Conservation (phyloP, 176 grass and related monocot species). For the Bromus sterilis region DNA sequence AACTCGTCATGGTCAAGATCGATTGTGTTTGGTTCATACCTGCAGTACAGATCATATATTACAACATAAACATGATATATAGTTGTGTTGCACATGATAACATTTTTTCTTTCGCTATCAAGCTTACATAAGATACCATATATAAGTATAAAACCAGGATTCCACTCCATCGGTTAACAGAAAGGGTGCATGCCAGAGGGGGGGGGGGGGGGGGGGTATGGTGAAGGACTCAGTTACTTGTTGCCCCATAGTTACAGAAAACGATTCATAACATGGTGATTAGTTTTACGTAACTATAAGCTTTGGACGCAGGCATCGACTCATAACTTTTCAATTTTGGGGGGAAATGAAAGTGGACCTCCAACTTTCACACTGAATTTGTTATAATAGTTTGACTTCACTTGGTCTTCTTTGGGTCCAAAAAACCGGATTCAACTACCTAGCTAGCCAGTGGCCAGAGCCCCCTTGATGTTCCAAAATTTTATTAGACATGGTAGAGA, state of each 20-base stretch:
- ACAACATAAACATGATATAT: background rate
- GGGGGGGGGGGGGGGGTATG: background rate
- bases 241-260: background rate
- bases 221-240: background rate
- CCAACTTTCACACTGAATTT: constrained; percentile 16
- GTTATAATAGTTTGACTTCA: background rate
- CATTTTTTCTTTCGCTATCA: background rate
- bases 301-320: background rate
- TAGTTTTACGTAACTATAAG: background rate
- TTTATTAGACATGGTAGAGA: constrained; percentile 16
- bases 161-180: background rate
- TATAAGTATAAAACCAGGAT: background rate
- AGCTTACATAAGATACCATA: background rate
- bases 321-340: background rate
- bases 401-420: background rate
- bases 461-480: background rate
- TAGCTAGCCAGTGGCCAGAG: background rate
- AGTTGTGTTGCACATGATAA: background rate
- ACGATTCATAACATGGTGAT: background rate
- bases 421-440: background rate
- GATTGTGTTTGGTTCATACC: constrained; percentile 97
- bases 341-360: background rate
- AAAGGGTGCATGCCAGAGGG: background rate
- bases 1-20: constrained; percentile 88
- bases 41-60: constrained; percentile 36